phyloP scores from a whole-genome alignment of 2,329 filamentous ascomycete genomes.

The Ramichloridium luteum region DNA sequence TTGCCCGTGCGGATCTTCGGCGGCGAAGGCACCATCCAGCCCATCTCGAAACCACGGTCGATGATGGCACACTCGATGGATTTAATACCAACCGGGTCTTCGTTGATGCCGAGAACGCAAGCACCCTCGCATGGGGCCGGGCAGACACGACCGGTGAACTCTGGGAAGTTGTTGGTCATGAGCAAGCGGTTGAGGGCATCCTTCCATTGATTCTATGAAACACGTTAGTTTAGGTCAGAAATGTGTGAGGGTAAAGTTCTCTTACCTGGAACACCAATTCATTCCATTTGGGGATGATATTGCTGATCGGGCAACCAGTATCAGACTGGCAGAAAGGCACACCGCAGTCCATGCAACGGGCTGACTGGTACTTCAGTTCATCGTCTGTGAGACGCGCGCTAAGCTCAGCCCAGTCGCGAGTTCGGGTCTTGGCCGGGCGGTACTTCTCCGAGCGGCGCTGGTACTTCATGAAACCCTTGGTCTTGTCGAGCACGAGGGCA shows the following conservation, averaged over 20 bases:
- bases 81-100: slow-evolving; percentile 95
- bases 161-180: slow-evolving; percentile 97
- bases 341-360: slow-evolving; percentile 97
- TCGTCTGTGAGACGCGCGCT: slow-evolving; percentile 80
- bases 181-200: slow-evolving; percentile 83
- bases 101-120: slow-evolving; percentile 91
- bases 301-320: slow-evolving; percentile 87
- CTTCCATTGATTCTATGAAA: slow-evolving; percentile 58
- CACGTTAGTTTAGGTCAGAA: not conserved
- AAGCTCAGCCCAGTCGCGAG: slow-evolving; percentile 87
- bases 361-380: slow-evolving; percentile 87
- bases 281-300: slow-evolving; percentile 97
- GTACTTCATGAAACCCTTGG: slow-evolving; percentile 95
- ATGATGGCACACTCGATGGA: slow-evolving; percentile 97
- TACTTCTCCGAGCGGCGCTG: slow-evolving; percentile 88
- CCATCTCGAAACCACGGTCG: slow-evolving; percentile 93
- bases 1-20: slow-evolving; percentile 76
- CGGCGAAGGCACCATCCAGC: slow-evolving; percentile 83
- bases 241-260: not conserved
- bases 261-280: slow-evolving; percentile 51
- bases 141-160: slow-evolving; percentile 94
- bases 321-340: slow-evolving; percentile 97
- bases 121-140: slow-evolving; percentile 93
- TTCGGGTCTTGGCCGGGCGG: slow-evolving; percentile 67
- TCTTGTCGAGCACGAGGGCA: slow-evolving; percentile 92